phyloP scores from a whole-genome alignment of 768 basidiomycete species.

The Suillus decipiens region DNA sequence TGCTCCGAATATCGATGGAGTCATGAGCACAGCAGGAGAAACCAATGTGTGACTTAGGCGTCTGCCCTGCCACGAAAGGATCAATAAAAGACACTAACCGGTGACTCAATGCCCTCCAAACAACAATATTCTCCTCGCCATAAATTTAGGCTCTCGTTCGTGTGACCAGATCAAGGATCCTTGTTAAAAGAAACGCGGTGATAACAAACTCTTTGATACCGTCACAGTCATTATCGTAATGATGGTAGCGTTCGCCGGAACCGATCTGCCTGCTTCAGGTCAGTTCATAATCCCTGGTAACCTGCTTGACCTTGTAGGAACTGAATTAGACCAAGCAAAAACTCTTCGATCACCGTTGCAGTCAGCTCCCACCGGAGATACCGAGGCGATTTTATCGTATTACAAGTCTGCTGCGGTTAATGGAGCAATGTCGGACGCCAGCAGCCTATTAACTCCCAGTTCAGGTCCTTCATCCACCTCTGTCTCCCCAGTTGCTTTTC shows the following conservation, averaged over 20 bases:
- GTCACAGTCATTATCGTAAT: constrained; percentile 2
- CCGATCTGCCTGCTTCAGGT: constrained; percentile 7
- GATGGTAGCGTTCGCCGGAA: constrained; percentile 4
- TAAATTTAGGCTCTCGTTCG: constrained; percentile 8
- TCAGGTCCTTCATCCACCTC: constrained; percentile 16
- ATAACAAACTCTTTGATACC: neutral
- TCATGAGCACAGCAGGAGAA: neutral
- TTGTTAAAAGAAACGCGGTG: neutral
- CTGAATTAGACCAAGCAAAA: neutral
- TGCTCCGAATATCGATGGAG: neutral
- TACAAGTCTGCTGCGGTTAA: constrained; percentile 57
- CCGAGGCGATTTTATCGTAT: constrained; percentile 50
- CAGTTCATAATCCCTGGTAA: constrained; percentile 2
- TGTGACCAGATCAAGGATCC: constrained; percentile 5
- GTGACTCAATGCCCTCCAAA: neutral
- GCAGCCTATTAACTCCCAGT: constrained; percentile 28
- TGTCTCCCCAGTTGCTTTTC: constrained; percentile 7
- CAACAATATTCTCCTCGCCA: neutral
- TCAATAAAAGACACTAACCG: constrained; percentile 1
- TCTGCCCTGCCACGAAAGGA: constrained; percentile 1
- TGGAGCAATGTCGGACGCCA: constrained; percentile 16
- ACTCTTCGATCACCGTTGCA: neutral
- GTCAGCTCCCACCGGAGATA: constrained; percentile 29
- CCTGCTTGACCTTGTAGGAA: neutral
- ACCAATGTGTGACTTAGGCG: neutral